Conservation (phyloP, 805 yeast genomes). For the Candida michaelii region DNA sequence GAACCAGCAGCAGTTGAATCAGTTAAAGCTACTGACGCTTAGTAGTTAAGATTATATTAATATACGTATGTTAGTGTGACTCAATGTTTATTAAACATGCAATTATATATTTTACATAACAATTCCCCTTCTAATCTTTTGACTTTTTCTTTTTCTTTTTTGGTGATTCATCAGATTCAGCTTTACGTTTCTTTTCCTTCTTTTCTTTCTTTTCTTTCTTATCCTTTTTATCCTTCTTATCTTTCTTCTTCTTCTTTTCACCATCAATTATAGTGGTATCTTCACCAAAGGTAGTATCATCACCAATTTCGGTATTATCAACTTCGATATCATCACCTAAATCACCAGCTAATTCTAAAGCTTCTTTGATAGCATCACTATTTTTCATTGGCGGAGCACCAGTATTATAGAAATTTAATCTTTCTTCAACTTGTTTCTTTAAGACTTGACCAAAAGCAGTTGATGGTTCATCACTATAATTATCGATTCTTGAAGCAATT, state of each 20-base stretch:
- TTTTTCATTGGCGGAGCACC: constrained; percentile 97
- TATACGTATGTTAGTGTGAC: constrained; percentile 3
- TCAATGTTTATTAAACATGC: constrained; percentile 23
- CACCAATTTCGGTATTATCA: constrained; percentile 21
- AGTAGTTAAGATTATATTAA: not conserved
- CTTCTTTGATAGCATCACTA: constrained; percentile 89
- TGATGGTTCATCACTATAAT: constrained; percentile 92
- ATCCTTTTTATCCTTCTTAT: constrained; percentile 31
- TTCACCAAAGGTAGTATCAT: constrained; percentile 19
- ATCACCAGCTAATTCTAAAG: constrained; percentile 68
- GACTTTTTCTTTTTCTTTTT: constrained; percentile 46
- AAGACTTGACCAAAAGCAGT: constrained; percentile 86
- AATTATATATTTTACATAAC: constrained; percentile 17
- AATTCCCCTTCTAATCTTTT: constrained; percentile 31
- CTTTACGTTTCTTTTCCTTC: constrained; percentile 28
- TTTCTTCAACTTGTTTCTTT: constrained; percentile 96
- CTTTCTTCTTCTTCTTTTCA: constrained; percentile 27
- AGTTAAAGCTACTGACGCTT: not conserved
- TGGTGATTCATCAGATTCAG: constrained; percentile 37
- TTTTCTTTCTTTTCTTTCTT: constrained; percentile 33
- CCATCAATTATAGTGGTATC: constrained; percentile 22
- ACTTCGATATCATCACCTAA: constrained; percentile 38
- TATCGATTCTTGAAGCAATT: constrained; percentile 97
- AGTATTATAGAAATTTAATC: constrained; percentile 92
- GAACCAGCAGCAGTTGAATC: not conserved